Evolutionary conservation across 805 yeast genomes (phyloP), one percentile per base, ranked within the genome.

Genomic region (Phaffomyces opuntiae): DNA sequence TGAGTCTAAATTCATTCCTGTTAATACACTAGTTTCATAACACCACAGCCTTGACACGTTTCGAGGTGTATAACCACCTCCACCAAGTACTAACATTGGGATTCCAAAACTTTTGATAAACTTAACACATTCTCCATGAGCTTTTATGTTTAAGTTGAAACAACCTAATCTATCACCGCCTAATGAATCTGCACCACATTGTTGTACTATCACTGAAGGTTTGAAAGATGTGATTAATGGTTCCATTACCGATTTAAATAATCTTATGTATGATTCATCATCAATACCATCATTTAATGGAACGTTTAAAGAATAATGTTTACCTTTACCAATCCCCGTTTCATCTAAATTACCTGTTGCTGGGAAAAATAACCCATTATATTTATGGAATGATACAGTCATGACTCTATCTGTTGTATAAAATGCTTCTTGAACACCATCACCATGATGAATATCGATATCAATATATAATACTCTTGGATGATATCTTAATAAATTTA

Each of bases 31-130:
- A 0, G 96, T 82, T 66, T 93, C 99, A 60, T 75, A 90, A 2
- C 96, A 79, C 98, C 99, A 91, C 12, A 95, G 77, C 54, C 99
- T 73, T 6, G 97, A 88, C 41, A 93, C 99, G 62, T 93, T 93
- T 63, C 97, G 77, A 77, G 95, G 95, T 3, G 99, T 93, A 68
- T 93, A 93, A 19, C 99, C 99, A 55, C 99, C 99, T 42, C 99
- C 99, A 36, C 99, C 99, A 19, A 93, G 74, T 29, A 93, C 95
- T 82, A 93, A 77, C 75, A 87, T 69, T 9, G 99, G 98, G 16
- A 93, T 74, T 40, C 87, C 86, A 60, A 91, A 87, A 9, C 86
- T 75, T 62, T 85, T 86, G 43, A 90, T 88, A 66, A 79, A 91
- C 55, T 83, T 81, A 43, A 91, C 87, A 71, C 99, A 93, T 65